Evolutionary conservation across 768 basidiomycete species (phyloP).

Genomic region (Daedalea quercina): DNA sequence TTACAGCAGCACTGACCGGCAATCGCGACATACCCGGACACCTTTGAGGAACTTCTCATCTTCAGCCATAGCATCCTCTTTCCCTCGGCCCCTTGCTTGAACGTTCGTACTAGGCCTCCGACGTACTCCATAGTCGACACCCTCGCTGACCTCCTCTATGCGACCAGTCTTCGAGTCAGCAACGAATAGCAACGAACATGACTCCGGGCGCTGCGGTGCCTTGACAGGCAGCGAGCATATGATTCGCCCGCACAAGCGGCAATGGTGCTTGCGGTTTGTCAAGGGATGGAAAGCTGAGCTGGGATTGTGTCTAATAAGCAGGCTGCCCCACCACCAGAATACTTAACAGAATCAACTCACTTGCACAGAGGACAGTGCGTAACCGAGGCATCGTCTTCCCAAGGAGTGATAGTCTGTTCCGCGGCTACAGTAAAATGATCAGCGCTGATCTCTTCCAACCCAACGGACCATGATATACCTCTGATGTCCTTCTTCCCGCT

Average conservation of each 20-base stretch:
- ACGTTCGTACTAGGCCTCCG: constrained; percentile 33
- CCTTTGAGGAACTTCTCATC: constrained; percentile 86
- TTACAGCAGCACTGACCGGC: constrained; percentile 74
- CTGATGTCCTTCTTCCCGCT: constrained; percentile 58
- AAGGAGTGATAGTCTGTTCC: constrained; percentile 91
- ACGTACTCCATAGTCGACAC: constrained; percentile 77
- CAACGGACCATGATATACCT: constrained; percentile 34
- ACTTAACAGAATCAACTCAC: constrained; percentile 34
- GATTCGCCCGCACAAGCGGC: constrained; percentile 87
- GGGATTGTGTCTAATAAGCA: not conserved
- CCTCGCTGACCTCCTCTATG: constrained; percentile 82
- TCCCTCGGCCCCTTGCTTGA: constrained; percentile 19
- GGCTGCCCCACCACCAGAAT: not conserved
- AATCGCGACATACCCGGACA: constrained; percentile 80
- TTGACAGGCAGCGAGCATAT: constrained; percentile 86
- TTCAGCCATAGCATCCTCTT: constrained; percentile 39
- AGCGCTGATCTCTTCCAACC: no score
- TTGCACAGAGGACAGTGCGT: constrained; percentile 81
- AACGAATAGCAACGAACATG: constrained; percentile 79
- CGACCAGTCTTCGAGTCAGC: constrained; percentile 72
- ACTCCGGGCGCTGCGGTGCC: constrained; percentile 52
- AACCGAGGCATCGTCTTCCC: constrained; percentile 79
- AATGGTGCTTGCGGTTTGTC: constrained; percentile 94
- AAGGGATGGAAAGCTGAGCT: constrained; percentile 79
- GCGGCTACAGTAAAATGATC: no score